These are phyloP conservation scores for Penicillium sp. DNA, from an alignment of 2,329 filamentous ascomycete genomes.

Conservation along the genomic window DNA sequence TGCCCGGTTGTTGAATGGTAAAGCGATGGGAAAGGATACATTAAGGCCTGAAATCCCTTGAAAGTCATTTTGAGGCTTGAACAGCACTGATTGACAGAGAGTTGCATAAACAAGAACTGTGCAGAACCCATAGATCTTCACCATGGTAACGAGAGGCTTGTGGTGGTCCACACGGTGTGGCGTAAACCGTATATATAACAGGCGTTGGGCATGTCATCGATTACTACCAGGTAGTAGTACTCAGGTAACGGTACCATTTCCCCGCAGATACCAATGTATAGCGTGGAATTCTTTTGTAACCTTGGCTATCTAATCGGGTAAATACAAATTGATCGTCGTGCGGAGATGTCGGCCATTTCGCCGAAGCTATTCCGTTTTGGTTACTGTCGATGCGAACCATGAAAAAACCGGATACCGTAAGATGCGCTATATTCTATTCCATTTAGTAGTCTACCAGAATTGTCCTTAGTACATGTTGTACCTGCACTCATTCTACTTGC, in stretches of 20 bases:
- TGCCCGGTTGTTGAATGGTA: conserved; percentile 36
- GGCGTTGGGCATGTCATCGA: not conserved
- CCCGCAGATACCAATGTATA: conserved; percentile 4
- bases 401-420: not conserved
- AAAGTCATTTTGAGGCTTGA: conserved; percentile 22
- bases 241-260: conserved; percentile 5
- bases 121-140: not conserved
- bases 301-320: not conserved
- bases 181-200: not conserved
- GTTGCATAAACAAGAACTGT: not conserved
- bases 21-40: conserved; percentile 14
- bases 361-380: not conserved
- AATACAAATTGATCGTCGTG: conserved; percentile 11
- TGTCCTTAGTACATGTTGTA: too few relatives aligned
- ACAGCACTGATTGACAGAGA: conserved; percentile 11
- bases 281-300: not conserved
- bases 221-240: not conserved
- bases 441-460: too few relatives aligned
- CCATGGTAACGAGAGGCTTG: not conserved
- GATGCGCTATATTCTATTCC: too few relatives aligned
- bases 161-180: not conserved
- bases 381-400: not conserved
- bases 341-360: conserved; percentile 8
- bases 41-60: conserved; percentile 7
- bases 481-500: conserved; percentile 2